Percentiles rank a stretch among this genome's conserved stretches.
phyloP scores from a whole-genome alignment of 805 yeast species.

The Candida ascalaphidarum region DNA sequence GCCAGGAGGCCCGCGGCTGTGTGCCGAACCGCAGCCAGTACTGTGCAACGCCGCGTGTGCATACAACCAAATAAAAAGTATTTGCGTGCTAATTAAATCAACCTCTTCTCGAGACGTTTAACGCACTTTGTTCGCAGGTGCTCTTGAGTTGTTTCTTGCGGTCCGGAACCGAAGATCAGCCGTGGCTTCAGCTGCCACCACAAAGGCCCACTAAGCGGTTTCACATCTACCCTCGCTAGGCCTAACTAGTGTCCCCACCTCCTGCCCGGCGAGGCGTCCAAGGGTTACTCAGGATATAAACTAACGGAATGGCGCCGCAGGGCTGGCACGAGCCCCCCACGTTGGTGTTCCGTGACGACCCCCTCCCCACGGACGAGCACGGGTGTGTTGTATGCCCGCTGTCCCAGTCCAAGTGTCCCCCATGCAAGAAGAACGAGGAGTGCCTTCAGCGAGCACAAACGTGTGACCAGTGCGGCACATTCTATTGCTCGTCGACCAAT shows the following conservation, averaged over 20 bases:
- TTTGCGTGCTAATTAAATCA: too few relatives aligned
- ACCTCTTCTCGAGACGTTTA: too few relatives aligned
- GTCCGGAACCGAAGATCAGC: slow-evolving; percentile 3
- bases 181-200: too few relatives aligned
- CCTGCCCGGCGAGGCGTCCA: slow-evolving; percentile 3
- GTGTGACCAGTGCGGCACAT: slow-evolving; percentile 49
- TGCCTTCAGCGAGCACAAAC: slow-evolving; percentile 51
- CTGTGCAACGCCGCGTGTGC: too few relatives aligned
- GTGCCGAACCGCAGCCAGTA: too few relatives aligned
- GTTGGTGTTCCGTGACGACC: too few relatives aligned
- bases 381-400: slow-evolving; percentile 39
- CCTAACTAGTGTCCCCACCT: background rate
- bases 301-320: too few relatives aligned
- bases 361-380: slow-evolving; percentile 13
- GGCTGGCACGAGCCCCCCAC: slow-evolving; percentile 6
- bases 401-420: slow-evolving; percentile 40
- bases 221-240: background rate
- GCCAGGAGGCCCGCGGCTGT: too few relatives aligned
- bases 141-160: slow-evolving; percentile 1
- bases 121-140: slow-evolving; percentile 1
- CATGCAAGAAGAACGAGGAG: slow-evolving; percentile 27
- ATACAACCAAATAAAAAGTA: too few relatives aligned
- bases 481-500: slow-evolving; percentile 34
- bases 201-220: slow-evolving; percentile 1
- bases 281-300: too few relatives aligned